Evolutionary conservation across 1,284 basidiomycete species (phyloP).

Genomic region (Sporisorium exsertum): DNA sequence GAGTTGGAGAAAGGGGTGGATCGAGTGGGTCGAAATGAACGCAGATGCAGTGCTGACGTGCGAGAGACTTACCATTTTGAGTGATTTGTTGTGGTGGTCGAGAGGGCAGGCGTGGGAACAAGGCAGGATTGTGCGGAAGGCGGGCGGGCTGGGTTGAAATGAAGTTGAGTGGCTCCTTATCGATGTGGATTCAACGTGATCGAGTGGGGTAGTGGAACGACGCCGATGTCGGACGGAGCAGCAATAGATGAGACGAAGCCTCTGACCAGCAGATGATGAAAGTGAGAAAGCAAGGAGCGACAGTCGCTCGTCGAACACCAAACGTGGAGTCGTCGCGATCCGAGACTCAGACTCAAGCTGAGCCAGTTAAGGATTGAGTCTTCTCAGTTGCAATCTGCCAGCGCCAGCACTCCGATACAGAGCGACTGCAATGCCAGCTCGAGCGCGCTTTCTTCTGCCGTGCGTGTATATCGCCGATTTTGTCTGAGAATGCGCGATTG

Average conservation of each 20-base stretch:
- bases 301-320: background rate
- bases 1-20: background rate
- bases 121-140: background rate
- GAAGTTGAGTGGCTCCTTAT: background rate
- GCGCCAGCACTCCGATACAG: too few relatives aligned
- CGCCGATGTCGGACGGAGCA: background rate
- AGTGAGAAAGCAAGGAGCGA: background rate
- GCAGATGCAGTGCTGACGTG: slow-evolving; percentile 9
- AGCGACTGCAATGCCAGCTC: too few relatives aligned
- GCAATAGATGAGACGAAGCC: background rate
- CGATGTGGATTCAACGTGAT: background rate
- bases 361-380: background rate
- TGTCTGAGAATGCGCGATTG: too few relatives aligned
- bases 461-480: slow-evolving; percentile 12
- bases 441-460: background rate
- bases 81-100: background rate
- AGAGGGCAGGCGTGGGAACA: slow-evolving; percentile 1
- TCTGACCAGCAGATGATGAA: slow-evolving; percentile 2
- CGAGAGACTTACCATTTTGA: slow-evolving; percentile 21
- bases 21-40: slow-evolving; percentile 7
- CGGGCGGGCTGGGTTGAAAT: background rate
- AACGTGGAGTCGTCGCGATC: background rate
- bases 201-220: background rate
- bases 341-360: background rate
- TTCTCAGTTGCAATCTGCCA: too few relatives aligned